Evolutionary conservation across 441 rosid genomes (phyloP), one percentile per base, ranked within the genome.

Genomic region (Gossypium davidsonii): DNA sequence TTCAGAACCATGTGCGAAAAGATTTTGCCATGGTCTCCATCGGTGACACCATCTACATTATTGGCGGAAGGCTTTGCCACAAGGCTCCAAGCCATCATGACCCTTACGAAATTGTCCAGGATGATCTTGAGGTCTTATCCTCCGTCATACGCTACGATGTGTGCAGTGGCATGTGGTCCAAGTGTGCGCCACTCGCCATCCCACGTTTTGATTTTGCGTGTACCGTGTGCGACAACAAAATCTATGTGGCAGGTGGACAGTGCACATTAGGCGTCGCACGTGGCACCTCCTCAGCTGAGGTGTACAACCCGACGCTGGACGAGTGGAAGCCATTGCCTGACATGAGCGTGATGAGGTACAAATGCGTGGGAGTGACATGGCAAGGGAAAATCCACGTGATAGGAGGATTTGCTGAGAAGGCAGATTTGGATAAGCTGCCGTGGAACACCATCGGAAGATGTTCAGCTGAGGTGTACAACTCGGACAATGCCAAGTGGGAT

Each of bases 331-430:
- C 72, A 0, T 39, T 84, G 70, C 82, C 86, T 0, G 10, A 79
- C 62, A 84, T 83, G 86, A 80, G 74, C 65, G 37, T 77, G 28
- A 3, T 64, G 56, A 79, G 89, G 53, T 86, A 79, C 79, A 88
- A 78, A 65, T 88, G 87, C 17, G 84, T 72, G 0, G 87, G 83
- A 6, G 89, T 85, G 69, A 79, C 81, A 3, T 88, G 89, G 89
- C 81, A 72, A 23, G 85, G 74, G 49, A 84, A 79, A 49, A 68
- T 85, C 79, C 76, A 82, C 57, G 81, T 83, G 64, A 78, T 82
- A 0, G 82, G 87, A 1, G 86, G 87, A 11, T 87, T 83, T 8
- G 84, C 83, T 0, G 79, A 78, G 79, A 72, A 73, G 25, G 71
- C 65, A 15, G 71, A 81, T 21, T 12, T 70, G 0, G 31, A 42